Evolutionary conservation across 2,329 filamentous ascomycete genomes (phyloP), one percentile per base, ranked within the genome.

Genomic region (Didymellaceae sp.): DNA sequence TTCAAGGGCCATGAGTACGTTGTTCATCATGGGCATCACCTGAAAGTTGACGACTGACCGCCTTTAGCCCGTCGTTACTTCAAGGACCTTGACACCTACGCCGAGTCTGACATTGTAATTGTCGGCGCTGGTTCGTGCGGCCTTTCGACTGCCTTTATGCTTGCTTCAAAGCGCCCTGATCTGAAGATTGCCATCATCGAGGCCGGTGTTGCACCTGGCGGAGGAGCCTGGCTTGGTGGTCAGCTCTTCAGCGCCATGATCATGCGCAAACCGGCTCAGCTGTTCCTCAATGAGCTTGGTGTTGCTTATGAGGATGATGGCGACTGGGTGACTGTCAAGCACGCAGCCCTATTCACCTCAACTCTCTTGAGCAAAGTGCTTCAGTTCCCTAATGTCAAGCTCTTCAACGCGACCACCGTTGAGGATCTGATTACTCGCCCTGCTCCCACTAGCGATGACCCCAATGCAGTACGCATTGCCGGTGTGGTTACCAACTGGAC

Each of bases 401-500:
- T 97, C 56, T 97, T 96, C 85, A 97, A 97, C 72, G 91, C 91
- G 28, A 96, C 92, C 26, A 83, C 88, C 16, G 91, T 97, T 33
- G 92, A 97, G 77, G 91, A 97, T 68, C 80, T 97, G 57, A 93
- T 97, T 75, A 96, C 91, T 16, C 89, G 91, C 34, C 84, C 84
- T 5, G 63, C 66, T 26, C 70, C 70, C 4, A 69, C 66, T 1
- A 20, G 57, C 10, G 74, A 77, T 37, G 70, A 75, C 32, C 77
- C 74, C 30, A 77, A 79, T 16, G 77, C 78, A 8, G 76, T 95
- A 33, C 86, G 89, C 57, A 86, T 96, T 59, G 89, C 90, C 7
- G 91, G 91, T 65, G 91, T 96, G 1, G 92, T 97, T 46, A 95
- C 90, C 67, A 97, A 97, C 82, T 97, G 91, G 91, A 96, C 91